A percentile compares a stretch with the other conserved stretches of the same genome.
Evolutionary conservation across 2,329 filamentous ascomycete genomes (phyloP).

Genomic region (Pestalotiopsis sp.): DNA sequence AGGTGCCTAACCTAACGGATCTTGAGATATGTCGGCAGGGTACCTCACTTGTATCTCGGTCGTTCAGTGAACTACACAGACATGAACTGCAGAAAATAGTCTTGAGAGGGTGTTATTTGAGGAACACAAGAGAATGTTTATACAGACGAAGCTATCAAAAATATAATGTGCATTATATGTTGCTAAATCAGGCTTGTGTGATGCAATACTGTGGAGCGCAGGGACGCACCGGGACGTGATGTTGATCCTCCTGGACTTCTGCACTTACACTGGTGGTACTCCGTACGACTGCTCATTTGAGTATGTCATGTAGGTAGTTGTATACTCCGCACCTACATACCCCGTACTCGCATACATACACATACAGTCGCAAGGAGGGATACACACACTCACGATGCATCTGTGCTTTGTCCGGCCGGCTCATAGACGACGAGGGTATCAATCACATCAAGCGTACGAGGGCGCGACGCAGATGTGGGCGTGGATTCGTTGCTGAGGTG

Average conservation of each 20-base stretch:
- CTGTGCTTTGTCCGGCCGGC: not conserved
- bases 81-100: too few relatives aligned
- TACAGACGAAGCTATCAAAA: not conserved
- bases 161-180: not conserved
- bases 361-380: not conserved
- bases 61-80: too few relatives aligned
- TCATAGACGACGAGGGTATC: not conserved
- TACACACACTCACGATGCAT: not conserved
- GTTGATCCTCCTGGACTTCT: not conserved
- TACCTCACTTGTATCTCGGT: too few relatives aligned
- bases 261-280: not conserved
- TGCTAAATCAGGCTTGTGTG: not conserved
- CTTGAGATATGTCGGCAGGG: not conserved
- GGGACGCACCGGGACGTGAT: conserved; percentile 1
- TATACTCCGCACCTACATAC: not conserved
- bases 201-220: conserved; percentile 12
- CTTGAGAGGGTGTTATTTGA: too few relatives aligned
- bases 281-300: not conserved
- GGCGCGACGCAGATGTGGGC: not conserved
- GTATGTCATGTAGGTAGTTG: conserved; percentile 4
- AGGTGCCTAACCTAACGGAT: not conserved
- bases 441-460: not conserved
- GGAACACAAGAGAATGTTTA: not conserved
- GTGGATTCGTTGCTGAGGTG: too few relatives aligned
- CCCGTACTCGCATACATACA: not conserved